Evolutionary conservation across 202 grass and related monocot genomes (phyloP), one percentile per base, ranked within the genome.

Genomic region (Carex arenaria): DNA sequence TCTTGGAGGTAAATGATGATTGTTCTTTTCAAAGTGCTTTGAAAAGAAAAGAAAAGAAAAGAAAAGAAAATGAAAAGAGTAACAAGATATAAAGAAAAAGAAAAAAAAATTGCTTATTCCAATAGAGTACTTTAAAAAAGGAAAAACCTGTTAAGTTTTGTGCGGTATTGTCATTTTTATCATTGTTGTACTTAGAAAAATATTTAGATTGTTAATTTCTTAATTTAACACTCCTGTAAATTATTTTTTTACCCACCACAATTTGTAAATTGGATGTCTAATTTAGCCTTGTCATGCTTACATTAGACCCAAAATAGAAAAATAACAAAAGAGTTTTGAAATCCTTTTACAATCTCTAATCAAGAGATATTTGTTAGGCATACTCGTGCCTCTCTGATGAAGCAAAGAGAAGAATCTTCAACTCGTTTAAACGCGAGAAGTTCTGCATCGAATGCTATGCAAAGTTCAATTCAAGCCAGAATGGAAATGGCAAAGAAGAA

Each of bases 361-460:
- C 8, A 51, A 53, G 56, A 68, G 6, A 55, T 56, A 28, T 49
- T 69, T 87, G 45, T 79, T 84, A 98, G 96, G 96, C 96, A 74
- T 88, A 93, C 52, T 88, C 84, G 67, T 95, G 93, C 84, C 82
- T 99, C 49, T 88, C 86, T 12, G 91, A 99, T 85, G 67, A 67
- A 92, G 73, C 78, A 15, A 83, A 85, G 52, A 90, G 96, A 85
- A 55, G 79, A 73, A 67, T 78, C 32, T 99, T 93, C 86, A 61
- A 95, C 82, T 69, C 54, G 3, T 85, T 87, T 63, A 87, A 91
- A 31, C 10, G 52, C 10, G 32, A 80, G 7, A 87, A 78, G 10
- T 95, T 92, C 86, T 98, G 95, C 88, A 67, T 76, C 8, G 81
- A 82, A 14, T 98, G 95, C 88, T 84, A 92, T 52, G 69, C 79